Evolutionary conservation across 345 rosid species (phyloP).

Genomic region (Salix udensis): DNA sequence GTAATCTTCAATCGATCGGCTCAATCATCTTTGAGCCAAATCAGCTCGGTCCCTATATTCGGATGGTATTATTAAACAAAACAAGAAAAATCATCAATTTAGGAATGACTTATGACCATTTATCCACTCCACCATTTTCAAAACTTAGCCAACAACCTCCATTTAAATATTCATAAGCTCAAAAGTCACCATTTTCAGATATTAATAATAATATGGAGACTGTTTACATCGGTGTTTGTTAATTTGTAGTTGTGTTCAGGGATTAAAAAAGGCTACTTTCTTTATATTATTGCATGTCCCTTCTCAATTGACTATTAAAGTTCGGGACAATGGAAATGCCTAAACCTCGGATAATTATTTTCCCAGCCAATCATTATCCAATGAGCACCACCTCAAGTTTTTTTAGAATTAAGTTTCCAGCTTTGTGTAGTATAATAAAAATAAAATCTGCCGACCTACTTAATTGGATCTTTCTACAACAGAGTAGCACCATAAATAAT

Average conservation of each 20-base stretch:
- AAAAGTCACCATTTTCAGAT: not conserved
- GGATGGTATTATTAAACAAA: too few relatives aligned
- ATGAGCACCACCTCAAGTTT: constrained; percentile 6
- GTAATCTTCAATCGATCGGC: too few relatives aligned
- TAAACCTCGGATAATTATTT: constrained; percentile 20
- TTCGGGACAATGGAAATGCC: constrained; percentile 12
- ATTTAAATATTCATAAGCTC: constrained; percentile 7
- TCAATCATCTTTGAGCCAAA: too few relatives aligned
- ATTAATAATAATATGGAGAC: not conserved
- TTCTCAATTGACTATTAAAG: constrained; percentile 13
- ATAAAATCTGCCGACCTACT: constrained; percentile 11
- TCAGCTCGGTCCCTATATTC: too few relatives aligned
- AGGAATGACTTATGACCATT: not conserved
- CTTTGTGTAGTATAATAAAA: constrained; percentile 14
- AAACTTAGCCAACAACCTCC: constrained; percentile 3
- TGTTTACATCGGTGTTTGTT: not conserved
- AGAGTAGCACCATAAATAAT: constrained; percentile 5
- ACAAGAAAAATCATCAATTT: too few relatives aligned
- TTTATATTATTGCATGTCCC: not conserved
- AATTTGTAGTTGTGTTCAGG: not conserved
- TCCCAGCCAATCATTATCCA: constrained; percentile 25
- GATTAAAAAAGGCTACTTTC: not conserved
- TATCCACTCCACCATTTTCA: not conserved
- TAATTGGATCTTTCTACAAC: constrained; percentile 19
- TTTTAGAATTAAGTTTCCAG: not conserved